A percentile compares a stretch with the other conserved stretches of the same genome.
Conservation (phyloP, 148 eudicot species). For the Camellia lanceoleosa region DNA sequence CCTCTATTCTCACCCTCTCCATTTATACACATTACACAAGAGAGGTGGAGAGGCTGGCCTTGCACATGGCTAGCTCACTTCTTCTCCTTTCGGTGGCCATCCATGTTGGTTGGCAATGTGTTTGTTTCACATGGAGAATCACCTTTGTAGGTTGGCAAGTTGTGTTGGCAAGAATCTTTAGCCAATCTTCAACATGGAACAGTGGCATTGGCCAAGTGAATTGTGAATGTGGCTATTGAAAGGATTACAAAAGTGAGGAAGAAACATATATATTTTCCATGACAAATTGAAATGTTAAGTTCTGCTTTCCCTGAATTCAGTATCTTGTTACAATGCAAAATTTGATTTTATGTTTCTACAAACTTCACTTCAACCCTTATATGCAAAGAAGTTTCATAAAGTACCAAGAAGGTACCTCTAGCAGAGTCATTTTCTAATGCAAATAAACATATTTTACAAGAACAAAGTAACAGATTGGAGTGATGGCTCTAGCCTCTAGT, state of each 20-base stretch:
- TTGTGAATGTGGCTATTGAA: constrained; percentile 8
- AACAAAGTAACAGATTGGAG: neutral
- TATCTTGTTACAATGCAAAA: neutral
- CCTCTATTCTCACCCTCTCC: too few relatives aligned
- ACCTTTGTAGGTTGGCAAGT: too few relatives aligned
- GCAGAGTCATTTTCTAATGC: neutral
- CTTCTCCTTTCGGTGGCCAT: too few relatives aligned
- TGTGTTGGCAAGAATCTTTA: too few relatives aligned
- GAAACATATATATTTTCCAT: constrained; percentile 10
- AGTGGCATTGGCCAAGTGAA: constrained; percentile 8
- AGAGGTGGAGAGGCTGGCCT: too few relatives aligned
- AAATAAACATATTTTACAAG: neutral
- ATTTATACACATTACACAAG: too few relatives aligned
- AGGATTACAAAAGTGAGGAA: constrained; percentile 11
- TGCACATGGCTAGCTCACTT: too few relatives aligned
- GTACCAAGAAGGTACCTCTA: neutral
- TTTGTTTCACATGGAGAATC: too few relatives aligned
- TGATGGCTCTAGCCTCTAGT: neutral
- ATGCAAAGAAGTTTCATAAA: neutral
- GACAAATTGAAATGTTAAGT: neutral
- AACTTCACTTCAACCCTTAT: neutral
- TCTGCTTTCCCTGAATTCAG: neutral
- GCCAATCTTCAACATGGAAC: neutral
- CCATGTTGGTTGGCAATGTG: too few relatives aligned
- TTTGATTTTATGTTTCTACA: neutral